phyloP scores from a whole-genome alignment of 306 rosid genomes.

The Cotoneaster glaucophyllus region DNA sequence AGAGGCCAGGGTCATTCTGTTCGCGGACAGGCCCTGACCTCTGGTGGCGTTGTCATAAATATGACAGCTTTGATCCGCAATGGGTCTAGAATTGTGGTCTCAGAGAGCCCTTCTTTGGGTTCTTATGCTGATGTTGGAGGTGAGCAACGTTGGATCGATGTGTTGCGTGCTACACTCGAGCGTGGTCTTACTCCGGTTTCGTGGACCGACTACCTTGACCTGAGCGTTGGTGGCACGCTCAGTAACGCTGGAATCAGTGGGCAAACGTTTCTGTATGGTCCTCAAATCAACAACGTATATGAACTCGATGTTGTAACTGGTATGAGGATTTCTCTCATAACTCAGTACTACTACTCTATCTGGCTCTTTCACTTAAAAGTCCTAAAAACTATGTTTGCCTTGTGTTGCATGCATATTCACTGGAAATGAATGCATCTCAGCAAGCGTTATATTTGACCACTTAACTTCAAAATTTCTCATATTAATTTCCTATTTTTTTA shows the following conservation, averaged over 20 bases:
- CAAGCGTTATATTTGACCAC: not conserved
- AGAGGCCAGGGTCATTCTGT: conserved; percentile 77
- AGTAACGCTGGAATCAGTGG: conserved; percentile 93
- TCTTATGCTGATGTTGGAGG: conserved; percentile 73
- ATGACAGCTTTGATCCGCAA: conserved; percentile 40
- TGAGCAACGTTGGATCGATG: conserved; percentile 74
- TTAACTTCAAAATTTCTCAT: not conserved
- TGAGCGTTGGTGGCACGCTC: conserved; percentile 81
- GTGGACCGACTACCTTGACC: conserved; percentile 73
- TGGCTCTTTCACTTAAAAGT: not conserved
- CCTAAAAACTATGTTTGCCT: not conserved
- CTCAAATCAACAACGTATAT: conserved; percentile 68
- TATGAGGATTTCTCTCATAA: not conserved
- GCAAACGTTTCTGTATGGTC: conserved; percentile 69
- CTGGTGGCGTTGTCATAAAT: conserved; percentile 64
- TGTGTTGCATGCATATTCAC: not conserved
- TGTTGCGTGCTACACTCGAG: conserved; percentile 41
- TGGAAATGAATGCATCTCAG: not conserved
- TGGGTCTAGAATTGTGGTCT: conserved; percentile 30
- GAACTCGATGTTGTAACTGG: conserved; percentile 78
- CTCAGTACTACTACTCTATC: not conserved
- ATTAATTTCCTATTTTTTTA: not conserved
- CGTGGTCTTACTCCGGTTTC: conserved; percentile 55
- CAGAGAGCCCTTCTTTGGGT: conserved; percentile 3
- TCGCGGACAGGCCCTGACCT: conserved; percentile 67